phyloP scores from a whole-genome alignment of 352 stramenopile genomes.

The Ophiocytium majus region DNA sequence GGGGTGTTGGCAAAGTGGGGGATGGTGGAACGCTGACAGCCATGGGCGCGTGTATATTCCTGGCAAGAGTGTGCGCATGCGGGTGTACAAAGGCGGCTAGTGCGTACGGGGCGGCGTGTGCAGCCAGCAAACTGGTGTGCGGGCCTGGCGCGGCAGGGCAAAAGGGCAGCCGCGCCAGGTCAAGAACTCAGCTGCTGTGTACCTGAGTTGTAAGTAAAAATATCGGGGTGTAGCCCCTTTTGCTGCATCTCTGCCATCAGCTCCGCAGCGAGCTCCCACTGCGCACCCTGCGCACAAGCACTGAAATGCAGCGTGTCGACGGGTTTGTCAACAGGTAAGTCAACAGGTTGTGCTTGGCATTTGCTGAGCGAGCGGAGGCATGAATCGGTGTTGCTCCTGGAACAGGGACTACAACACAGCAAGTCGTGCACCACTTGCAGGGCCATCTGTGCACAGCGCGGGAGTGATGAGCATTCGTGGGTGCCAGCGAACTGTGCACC shows the following conservation, averaged over 20 bases:
- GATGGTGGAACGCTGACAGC: not conserved
- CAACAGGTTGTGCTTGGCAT: too few relatives aligned
- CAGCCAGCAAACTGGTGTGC: not conserved
- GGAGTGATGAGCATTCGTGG: too few relatives aligned
- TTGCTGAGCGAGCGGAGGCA: too few relatives aligned
- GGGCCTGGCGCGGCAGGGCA: not conserved
- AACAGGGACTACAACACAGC: too few relatives aligned
- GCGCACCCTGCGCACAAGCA: conserved; percentile 17
- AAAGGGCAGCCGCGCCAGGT: not conserved
- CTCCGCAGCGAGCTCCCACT: conserved; percentile 38
- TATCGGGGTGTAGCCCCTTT: conserved; percentile 37
- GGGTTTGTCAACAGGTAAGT: too few relatives aligned
- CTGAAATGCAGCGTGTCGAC: too few relatives aligned
- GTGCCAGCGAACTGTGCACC: too few relatives aligned
- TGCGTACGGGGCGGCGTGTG: not conserved
- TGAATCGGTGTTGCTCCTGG: too few relatives aligned
- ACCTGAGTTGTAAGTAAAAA: conserved; percentile 42
- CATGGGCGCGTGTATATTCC: not conserved
- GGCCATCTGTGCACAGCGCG: too few relatives aligned
- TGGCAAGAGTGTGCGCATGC: not conserved
- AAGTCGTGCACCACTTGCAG: too few relatives aligned
- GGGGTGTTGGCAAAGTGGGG: not conserved
- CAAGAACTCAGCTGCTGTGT: not conserved
- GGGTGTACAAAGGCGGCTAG: not conserved
- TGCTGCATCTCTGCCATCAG: conserved; percentile 44